Base-by-base conservation (phyloP, 257 asterid genomes). In the Marsdenia floribunda region DNA sequence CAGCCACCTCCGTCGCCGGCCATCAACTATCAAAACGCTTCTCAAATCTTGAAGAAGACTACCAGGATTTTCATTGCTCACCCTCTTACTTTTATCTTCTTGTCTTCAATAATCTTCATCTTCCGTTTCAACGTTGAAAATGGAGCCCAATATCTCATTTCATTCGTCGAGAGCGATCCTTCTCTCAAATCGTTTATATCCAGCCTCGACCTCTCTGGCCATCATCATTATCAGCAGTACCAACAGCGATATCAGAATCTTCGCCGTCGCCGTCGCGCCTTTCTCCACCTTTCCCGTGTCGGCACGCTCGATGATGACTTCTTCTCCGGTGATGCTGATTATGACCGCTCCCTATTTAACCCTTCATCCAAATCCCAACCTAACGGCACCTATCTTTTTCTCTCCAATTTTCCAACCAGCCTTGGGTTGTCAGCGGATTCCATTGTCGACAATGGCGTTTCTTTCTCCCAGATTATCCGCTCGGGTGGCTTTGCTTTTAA, bases 261-360 rank as follows among this genome's bases (percentile, higher is more conserved):
- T 83, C 92, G 80, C 59, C 96, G 88, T 57, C 93, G 87, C 46
- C 96, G 96, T 67, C 91, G 97, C 66, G 87, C 97, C 35, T 93
- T 91, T 61, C 92, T 93, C 24, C 98, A 93, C 73, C 91, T 93
- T 76, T 87, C 97, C n/a, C 96, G 90, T 47, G 90, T 91, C 21
- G 97, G 96, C 21, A 87, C 93, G 68, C 91, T 91, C 1, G 96
- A 93, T 63, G 97, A 93, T 52, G 98, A 91, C 70, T 93, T 93
- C 85, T 91, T 93, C 85, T 91, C 96, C 47, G 96, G 96, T 1
- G 97, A 93, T 76, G 84, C 93, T 0, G 96, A 93, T 80, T 83
- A 87, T 24, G 98, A 91, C 44, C 92, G 94, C 74, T 89, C 97
- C 4, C 76, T 91, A 7, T 91, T 91, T 63, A 83, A 86, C 49